Base-by-base conservation (phyloP, 495 filamentous ascomycete genomes). In the Daldinia decipiens region DNA sequence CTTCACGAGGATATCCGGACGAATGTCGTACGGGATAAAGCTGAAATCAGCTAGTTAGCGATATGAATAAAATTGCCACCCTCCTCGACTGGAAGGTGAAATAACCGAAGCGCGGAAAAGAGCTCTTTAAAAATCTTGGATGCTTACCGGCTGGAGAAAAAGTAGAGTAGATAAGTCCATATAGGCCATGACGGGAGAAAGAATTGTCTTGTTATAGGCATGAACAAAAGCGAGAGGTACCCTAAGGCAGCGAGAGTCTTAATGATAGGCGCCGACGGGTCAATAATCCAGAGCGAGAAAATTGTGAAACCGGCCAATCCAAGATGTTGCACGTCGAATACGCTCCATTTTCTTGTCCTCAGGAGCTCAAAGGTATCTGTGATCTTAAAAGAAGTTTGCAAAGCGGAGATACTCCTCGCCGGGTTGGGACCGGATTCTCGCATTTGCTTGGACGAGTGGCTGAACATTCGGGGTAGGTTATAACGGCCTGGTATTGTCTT, bases 1-100 rank as follows among this genome's bases (percentile, higher is more conserved):
- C 65, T 93, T 91, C 63, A 97, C 95, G 91, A 93, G 97, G 71
- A 98, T 97, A 47, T 91, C 90, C 52, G 93, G 93, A 43, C 95
- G 87, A 80, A 91, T 94, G 73, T 93, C 91, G 62, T 87, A 85
- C 9, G 93, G 91, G 69, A 98, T 91, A 80, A 96, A 98, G 67
- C 91, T 94, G 13, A 9, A 36, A 26, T 15, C 9, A 6, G 15
- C 4, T 13, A 15, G 65, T 69, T 31, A 65, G 61, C 26, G 31
- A 67, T 54, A 56, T 40, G n/a, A 29, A 45, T 4, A 17, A 8
- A 27, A 40, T 24, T 12, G 3, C 1, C 24, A 53, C 24, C 27
- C 13, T 13, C 4, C 15, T 26, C 6, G 2, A 27, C 3, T 13
- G 9, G 47, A 52, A 24, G 24, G 15, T 15, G 3, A 5, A 17